Evolutionary conservation across 108 stramenopile genomes (phyloP), one percentile per base, ranked within the genome.

Genomic region (Nannochloropsis granulata): DNA sequence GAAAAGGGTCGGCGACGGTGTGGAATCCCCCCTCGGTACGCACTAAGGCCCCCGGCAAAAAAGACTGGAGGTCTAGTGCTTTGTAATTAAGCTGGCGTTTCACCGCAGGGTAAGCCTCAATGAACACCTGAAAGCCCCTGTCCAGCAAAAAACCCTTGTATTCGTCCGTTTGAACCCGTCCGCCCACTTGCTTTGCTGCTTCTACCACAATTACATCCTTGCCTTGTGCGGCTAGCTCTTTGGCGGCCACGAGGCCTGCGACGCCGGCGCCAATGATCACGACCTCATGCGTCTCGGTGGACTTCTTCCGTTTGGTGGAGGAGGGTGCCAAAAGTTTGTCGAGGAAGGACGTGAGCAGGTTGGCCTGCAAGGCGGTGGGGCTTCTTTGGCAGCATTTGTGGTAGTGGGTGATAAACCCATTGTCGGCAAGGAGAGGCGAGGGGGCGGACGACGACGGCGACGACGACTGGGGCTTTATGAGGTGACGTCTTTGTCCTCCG

Each of bases 61-160:
- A 90, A 13, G 45, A 26, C 24, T 86, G 26, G 26, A 90, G 85
- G 19, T 86, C 44, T 3, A 90, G 86, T 44, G 42, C 56, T 42
- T 83, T 25, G 85, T 89, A 90, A 83, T 90, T 82, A 16, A 90
- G 88, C 79, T 86, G 83, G 13, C 84, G 79, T 44, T 25, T 83
- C 13, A 81, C 88, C 71, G 82, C 86, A 42, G 90, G 90, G 46
- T 90, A 90, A 1, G 85, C 81, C 78, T 88, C 88, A 21, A 90
- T 88, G 83, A 90, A 88, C 34, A 89, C 90, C 86, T 90, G 90
- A 79, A 90, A 90, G 25, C 90, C 90, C 44, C 87, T 78, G 85
- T 90, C 90, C 19, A 90, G 82, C 13, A 86, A 43, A 83, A 88
- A 90, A 12, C 88, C 90, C 8, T 90, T 85, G 19, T 85, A 84